phyloP scores from a whole-genome alignment of 495 filamentous ascomycete species.

The Hyaloscypha variabilis region DNA sequence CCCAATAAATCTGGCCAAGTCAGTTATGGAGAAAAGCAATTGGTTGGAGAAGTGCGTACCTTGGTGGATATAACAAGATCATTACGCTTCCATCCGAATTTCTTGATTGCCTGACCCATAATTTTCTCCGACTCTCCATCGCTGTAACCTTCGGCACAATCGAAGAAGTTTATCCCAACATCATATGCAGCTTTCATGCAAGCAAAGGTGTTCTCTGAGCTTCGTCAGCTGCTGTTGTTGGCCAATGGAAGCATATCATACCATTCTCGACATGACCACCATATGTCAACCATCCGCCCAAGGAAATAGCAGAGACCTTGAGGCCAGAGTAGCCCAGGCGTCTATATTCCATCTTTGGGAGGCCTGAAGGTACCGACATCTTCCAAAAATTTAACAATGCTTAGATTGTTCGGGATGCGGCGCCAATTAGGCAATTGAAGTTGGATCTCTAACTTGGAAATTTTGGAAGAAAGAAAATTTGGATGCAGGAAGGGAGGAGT shows the following conservation, averaged over 20 bases:
- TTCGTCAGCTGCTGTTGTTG: conserved; percentile 1
- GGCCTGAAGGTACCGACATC: conserved; percentile 44
- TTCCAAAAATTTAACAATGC: conserved; percentile 12
- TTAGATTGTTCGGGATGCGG: neutral
- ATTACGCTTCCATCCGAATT: conserved; percentile 74
- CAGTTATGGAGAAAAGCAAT: conserved; percentile 3
- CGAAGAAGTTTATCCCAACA: conserved; percentile 76
- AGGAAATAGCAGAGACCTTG: conserved; percentile 72
- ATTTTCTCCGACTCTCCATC: conserved; percentile 71
- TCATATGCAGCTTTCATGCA: conserved; percentile 80
- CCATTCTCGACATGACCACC: conserved; percentile 75
- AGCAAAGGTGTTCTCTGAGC: conserved; percentile 59
- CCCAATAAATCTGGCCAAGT: conserved; percentile 65
- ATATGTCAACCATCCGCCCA: conserved; percentile 79
- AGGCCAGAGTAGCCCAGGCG: conserved; percentile 74
- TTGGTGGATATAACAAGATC: conserved; percentile 89
- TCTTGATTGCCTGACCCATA: conserved; percentile 71
- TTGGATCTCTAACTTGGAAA: too few relatives aligned
- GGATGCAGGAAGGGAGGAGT: neutral
- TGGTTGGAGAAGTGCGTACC: conserved; percentile 39
- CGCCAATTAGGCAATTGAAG: neutral
- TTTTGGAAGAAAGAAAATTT: neutral
- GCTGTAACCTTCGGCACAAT: conserved; percentile 64
- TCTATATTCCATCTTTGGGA: conserved; percentile 74
- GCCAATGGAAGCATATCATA: conserved; percentile 32